phyloP scores from a whole-genome alignment of 2,329 filamentous ascomycete genomes.

The Rutstroemia sp. region DNA sequence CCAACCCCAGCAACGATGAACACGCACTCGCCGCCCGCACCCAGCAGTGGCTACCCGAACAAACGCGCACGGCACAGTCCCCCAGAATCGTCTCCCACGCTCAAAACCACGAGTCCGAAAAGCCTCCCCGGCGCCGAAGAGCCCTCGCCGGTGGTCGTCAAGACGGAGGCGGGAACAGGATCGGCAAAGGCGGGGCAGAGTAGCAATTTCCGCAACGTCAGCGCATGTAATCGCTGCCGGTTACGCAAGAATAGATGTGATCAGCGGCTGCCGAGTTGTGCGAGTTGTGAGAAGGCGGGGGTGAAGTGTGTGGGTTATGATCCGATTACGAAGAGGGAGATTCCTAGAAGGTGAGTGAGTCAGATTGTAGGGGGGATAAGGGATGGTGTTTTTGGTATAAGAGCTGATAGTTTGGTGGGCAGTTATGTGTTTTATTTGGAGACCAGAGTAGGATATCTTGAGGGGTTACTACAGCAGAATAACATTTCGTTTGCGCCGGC shows the following conservation, averaged over 20 bases:
- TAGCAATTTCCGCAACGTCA: constrained; percentile 76
- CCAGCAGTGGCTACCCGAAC: constrained; percentile 35
- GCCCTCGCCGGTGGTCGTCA: constrained; percentile 13
- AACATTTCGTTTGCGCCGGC: constrained; percentile 66
- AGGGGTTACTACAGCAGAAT: constrained; percentile 63
- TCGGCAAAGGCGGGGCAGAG: constrained; percentile 41
- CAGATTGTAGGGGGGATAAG: background rate
- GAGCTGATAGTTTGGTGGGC: background rate
- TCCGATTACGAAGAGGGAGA: constrained; percentile 92
- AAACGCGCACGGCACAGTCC: constrained; percentile 52
- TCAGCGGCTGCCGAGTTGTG: constrained; percentile 83
- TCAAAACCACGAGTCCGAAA: constrained; percentile 15
- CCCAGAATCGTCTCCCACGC: constrained; percentile 30
- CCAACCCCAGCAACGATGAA: constrained; percentile 32
- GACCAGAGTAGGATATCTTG: constrained; percentile 75
- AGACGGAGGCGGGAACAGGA: background rate
- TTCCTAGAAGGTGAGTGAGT: constrained; percentile 60
- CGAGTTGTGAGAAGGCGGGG: constrained; percentile 85
- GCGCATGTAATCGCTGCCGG: constrained; percentile 88
- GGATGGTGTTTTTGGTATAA: too few relatives aligned
- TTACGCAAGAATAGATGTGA: constrained; percentile 93
- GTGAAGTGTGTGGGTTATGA: constrained; percentile 93
- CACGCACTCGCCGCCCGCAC: constrained; percentile 41
- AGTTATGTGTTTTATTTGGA: constrained; percentile 96
- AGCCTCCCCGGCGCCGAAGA: constrained; percentile 11